Percentiles rank a stretch among this genome's conserved stretches.
These are phyloP conservation scores for Cercospora berteroae DNA, from an alignment of 2,329 filamentous ascomycete species.

Conservation along the genomic window DNA sequence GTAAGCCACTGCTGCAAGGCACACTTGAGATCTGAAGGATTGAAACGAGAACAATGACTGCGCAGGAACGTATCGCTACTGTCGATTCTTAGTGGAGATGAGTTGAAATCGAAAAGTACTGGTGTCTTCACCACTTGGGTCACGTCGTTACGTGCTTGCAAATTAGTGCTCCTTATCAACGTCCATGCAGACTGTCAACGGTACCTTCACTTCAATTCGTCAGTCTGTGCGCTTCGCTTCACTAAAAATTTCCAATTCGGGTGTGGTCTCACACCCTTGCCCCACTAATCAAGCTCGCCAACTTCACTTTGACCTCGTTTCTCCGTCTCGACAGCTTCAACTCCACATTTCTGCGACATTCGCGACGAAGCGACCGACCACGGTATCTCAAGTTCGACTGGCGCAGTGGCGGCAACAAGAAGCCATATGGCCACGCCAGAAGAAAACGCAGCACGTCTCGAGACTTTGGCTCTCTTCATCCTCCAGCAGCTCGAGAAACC, in stretches of 20 bases:
- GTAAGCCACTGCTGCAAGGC: slow-evolving; percentile 35
- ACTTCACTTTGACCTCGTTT: neutral
- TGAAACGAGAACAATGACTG: too few species aligned
- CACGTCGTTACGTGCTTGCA: neutral
- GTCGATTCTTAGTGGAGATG: neutral
- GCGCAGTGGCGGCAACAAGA: neutral
- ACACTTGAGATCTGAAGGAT: slow-evolving; percentile 14
- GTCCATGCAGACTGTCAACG: neutral
- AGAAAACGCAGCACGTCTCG: slow-evolving; percentile 2
- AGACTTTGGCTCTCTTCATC: slow-evolving; percentile 2
- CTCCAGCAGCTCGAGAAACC: slow-evolving; percentile 14
- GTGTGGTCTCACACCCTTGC: neutral
- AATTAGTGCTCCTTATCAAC: neutral
- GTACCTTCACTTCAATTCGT: slow-evolving; percentile 1
- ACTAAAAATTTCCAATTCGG: slow-evolving; percentile 6
- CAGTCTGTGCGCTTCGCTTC: neutral
- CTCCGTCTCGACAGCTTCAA: neutral
- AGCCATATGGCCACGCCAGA: slow-evolving; percentile 3
- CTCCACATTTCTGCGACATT: neutral
- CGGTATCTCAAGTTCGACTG: neutral
- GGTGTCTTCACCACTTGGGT: neutral
- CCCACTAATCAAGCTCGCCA: neutral
- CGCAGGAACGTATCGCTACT: neutral
- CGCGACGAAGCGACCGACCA: neutral
- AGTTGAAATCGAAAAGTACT: too few species aligned